Base-by-base conservation (phyloP, 2,329 filamentous ascomycete species). In the Alternaria atra region DNA sequence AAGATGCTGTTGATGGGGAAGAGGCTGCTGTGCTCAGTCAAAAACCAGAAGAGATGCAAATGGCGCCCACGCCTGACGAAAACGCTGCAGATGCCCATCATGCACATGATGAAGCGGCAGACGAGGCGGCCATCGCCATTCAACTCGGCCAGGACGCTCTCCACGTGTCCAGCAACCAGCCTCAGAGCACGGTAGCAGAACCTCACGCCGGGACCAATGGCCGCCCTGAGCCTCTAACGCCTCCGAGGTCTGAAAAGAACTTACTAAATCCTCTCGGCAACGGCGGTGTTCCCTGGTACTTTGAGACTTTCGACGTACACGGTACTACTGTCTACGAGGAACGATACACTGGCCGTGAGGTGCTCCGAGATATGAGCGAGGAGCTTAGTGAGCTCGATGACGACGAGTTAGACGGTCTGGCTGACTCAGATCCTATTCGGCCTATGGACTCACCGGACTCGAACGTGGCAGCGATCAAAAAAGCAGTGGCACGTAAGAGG, bases 321-420 rank as follows among this genome's bases (percentile, higher is more conserved):
- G 94, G 93, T 58, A 97, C 93, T 0, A 94, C 90, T 0, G 87
- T 94, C 9, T 84, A 91, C 56, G 90, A 79, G 34, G 91, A 94
- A 78, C 85, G 88, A 53, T 92, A 89, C 84, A 88, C 87, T 0
- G 91, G 90, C 2, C 85, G 89, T 34, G 91, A 94, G 56, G 88
- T 91, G n/a, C 81, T 88, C 67, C 84, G 88, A 30, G 87, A 84
- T 13, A 89, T 94, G 78, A 96, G 92, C 71, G 94, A 97, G 78
- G 92, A 94, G 69, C 84, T 97, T 23, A 96, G 91, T 58, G 94
- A 97, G 74, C 89, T 97, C 75, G 94, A 97, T 70, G 94, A 97
- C 66, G 93, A 96, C 52, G 92, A 94, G 79, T 83, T 97, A 59
- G 89, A 91, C 71, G 92, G 90, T 17, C 70, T 80, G 27, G 77